Evolutionary conservation across 1,284 basidiomycete species (phyloP).

Genomic region (Coriolopsis trogii): DNA sequence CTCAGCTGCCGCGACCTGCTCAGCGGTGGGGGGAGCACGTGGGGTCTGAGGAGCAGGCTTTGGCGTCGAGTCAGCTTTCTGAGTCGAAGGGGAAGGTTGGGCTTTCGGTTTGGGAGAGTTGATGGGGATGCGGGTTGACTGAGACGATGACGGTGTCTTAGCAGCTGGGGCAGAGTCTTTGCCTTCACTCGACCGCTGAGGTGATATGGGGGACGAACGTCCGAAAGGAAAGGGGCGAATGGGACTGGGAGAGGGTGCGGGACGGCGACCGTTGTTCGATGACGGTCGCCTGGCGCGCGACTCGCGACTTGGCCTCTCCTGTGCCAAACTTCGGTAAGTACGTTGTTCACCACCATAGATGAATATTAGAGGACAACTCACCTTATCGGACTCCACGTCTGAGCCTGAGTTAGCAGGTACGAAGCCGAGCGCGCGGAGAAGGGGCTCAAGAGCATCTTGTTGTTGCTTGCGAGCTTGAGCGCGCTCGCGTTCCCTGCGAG

Average conservation of each 20-base stretch:
- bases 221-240: slow-evolving; percentile 11
- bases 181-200: not conserved
- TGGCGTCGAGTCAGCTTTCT: not conserved
- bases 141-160: slow-evolving; percentile 4
- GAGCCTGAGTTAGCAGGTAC: slow-evolving; percentile 14
- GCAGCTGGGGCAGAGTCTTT: not conserved
- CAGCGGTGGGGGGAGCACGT: slow-evolving; percentile 11
- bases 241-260: slow-evolving; percentile 12
- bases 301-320: slow-evolving; percentile 15
- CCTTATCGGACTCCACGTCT: slow-evolving; percentile 15
- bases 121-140: slow-evolving; percentile 15
- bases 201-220: too few relatives aligned
- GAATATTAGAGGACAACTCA: not conserved
- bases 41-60: slow-evolving; percentile 3
- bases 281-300: slow-evolving; percentile 4
- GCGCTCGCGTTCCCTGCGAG: slow-evolving; percentile 15
- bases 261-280: slow-evolving; percentile 1
- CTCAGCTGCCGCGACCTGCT: slow-evolving; percentile 29
- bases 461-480: slow-evolving; percentile 10
- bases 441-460: slow-evolving; percentile 23
- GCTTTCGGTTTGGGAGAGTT: slow-evolving; percentile 8
- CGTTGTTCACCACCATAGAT: too few relatives aligned
- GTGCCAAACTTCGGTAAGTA: not conserved
- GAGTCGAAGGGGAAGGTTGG: not conserved
- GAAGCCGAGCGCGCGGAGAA: slow-evolving; percentile 28